Base-by-base conservation (phyloP, 2,329 filamentous ascomycete genomes). In the Cyclaneusma minus region DNA sequence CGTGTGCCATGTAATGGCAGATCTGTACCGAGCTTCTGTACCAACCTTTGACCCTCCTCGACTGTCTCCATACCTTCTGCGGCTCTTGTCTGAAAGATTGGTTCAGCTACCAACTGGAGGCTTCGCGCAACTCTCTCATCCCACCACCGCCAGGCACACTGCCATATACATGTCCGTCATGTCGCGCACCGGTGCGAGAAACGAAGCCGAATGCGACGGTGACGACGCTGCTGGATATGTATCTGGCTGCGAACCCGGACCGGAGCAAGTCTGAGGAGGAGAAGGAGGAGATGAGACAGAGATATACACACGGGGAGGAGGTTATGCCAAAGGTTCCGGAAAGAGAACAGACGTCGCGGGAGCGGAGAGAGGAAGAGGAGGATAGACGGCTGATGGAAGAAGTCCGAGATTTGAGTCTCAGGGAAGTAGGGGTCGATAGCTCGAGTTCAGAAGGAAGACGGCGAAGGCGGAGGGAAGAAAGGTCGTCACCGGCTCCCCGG, bases 21-120 rank as follows among this genome's bases (percentile, higher is more conserved):
- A 98, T 98, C 45, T 98, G 89, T 61, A 92, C 87, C 41, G 89
- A 95, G 52, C 68, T 93, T 37, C 72, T 93, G 35, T 91, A 83
- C 55, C 81, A 91, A 50, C 84, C 85, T 17, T 65, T 92, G 36
- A 92, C 84, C 15, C 71, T 92, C 25, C 79, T 93, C 50, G 82
- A 93, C 58, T 93, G 84, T 49, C 68, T 93, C 22, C 84, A 93
- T 55, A 94, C 87, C 23, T 98, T 91, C 53, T 98, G 89, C 58
- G 89, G 85, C 36, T 79, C 81, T 20, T 98, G 89, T 48, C 53
- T 95, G 32, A 93, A 92, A 51, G 83, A 92, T 58, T 98, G 89
- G 89, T 98, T 95, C 49, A 59, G 62, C 35, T 89, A 73, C 52
- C 83, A 93, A 50, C 35, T 41, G 10, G 36, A 33, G 13, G 35